phyloP scores from a whole-genome alignment of 2,329 filamentous ascomycete genomes.

The Alternaria panax region DNA sequence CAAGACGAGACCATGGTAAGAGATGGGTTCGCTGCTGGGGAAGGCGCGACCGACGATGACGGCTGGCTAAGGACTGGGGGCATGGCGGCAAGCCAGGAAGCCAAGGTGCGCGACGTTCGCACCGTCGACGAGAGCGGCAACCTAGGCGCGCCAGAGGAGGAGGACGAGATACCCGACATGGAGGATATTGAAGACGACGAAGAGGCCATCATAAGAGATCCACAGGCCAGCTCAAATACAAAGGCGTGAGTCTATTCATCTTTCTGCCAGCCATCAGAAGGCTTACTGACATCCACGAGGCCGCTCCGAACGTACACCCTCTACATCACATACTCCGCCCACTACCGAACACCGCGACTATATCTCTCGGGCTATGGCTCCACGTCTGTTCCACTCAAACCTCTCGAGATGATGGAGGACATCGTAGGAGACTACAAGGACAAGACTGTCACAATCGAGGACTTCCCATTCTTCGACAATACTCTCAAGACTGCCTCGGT shows the following conservation, averaged over 20 bases:
- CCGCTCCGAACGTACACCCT: conserved; percentile 93
- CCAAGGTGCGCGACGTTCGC: conserved; percentile 79
- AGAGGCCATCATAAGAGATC: conserved; percentile 85
- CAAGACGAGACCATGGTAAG: conserved; percentile 86
- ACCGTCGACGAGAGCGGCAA: conserved; percentile 91
- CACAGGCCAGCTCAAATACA: conserved; percentile 58
- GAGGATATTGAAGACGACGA: conserved; percentile 94
- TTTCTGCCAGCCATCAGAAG: not conserved
- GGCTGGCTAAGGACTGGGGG: conserved; percentile 93
- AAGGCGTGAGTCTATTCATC: conserved; percentile 60
- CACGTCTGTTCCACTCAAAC: conserved; percentile 79
- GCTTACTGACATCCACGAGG: conserved; percentile 55
- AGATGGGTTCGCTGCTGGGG: conserved; percentile 69
- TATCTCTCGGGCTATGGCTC: conserved; percentile 91
- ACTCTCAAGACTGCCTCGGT: conserved; percentile 95
- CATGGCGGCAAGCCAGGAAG: conserved; percentile 75
- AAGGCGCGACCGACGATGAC: conserved; percentile 69
- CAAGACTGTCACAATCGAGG: conserved; percentile 97
- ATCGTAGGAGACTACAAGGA: conserved; percentile 97
- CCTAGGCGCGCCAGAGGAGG: conserved; percentile 74
- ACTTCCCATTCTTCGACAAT: conserved; percentile 93
- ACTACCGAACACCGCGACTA: conserved; percentile 93
- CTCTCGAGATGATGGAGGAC: conserved; percentile 92
- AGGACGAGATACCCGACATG: conserved; percentile 94
- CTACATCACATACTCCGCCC: conserved; percentile 97